Conservation (phyloP, 1,139 yeast genomes). For the Debaryomyces singareniensis region DNA sequence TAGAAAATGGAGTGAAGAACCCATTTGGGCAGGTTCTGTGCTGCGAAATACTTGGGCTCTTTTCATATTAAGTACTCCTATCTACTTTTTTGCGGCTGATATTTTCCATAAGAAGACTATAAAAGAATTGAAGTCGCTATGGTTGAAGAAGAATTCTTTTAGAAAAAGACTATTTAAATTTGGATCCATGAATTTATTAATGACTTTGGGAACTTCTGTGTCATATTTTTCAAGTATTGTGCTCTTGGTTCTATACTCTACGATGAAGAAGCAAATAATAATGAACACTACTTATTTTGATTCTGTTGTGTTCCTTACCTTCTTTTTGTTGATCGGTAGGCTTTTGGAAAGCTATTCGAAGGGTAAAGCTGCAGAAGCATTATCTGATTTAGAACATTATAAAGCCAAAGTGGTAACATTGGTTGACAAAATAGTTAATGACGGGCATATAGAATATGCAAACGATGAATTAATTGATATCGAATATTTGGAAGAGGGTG, state of each 20-base stretch:
- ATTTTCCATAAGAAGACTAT: constrained; percentile 64
- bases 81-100: constrained; percentile 70
- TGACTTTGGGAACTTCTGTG: constrained; percentile 67
- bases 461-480: constrained; percentile 37
- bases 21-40: constrained; percentile 60
- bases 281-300: constrained; percentile 67
- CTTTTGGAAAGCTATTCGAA: constrained; percentile 62
- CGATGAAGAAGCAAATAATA: constrained; percentile 30
- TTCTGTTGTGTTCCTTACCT: constrained; percentile 68
- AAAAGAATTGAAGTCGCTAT: constrained; percentile 49
- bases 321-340: constrained; percentile 66
- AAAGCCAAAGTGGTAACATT: constrained; percentile 48
- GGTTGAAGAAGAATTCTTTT: constrained; percentile 54
- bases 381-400: constrained; percentile 45
- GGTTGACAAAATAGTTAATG: constrained; percentile 23
- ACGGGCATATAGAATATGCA: constrained; percentile 13
- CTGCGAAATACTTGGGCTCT: constrained; percentile 62
- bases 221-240: constrained; percentile 67
- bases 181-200: constrained; percentile 72
- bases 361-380: constrained; percentile 60
- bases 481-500: constrained; percentile 58
- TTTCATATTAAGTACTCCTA: constrained; percentile 62
- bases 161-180: constrained; percentile 53
- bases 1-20: constrained; percentile 51
- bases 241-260: constrained; percentile 45